These are phyloP conservation scores for Hypocreales sp. DNA, from an alignment of 2,329 filamentous ascomycete species.

Conservation along the genomic window DNA sequence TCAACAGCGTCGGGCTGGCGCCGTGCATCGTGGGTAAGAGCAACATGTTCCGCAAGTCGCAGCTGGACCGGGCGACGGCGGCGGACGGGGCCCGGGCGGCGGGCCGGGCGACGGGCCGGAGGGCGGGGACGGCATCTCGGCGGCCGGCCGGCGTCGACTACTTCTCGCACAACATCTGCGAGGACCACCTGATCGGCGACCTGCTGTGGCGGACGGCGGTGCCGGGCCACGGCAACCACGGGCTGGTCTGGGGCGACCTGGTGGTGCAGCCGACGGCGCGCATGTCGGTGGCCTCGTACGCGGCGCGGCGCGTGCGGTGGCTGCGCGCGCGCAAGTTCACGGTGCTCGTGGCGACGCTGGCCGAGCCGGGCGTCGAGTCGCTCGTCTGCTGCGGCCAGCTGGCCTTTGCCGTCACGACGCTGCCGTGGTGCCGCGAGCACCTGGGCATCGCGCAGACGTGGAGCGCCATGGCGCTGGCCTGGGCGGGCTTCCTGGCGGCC, in stretches of 20 bases:
- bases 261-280: slow-evolving; percentile 79
- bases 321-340: slow-evolving; percentile 89
- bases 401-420: slow-evolving; percentile 60
- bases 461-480: slow-evolving; percentile 47
- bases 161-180: slow-evolving; percentile 93
- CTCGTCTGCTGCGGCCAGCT: slow-evolving; percentile 72
- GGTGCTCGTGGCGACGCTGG: slow-evolving; percentile 72
- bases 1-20: slow-evolving; percentile 81
- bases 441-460: slow-evolving; percentile 49
- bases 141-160: slow-evolving; percentile 63
- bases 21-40: slow-evolving; percentile 94
- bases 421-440: slow-evolving; percentile 43
- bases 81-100: slow-evolving; percentile 12
- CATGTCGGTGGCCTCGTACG: slow-evolving; percentile 65
- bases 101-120: too few relatives aligned
- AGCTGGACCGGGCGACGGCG: slow-evolving; percentile 61
- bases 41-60: slow-evolving; percentile 93
- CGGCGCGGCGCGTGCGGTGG: slow-evolving; percentile 75
- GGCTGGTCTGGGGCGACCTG: slow-evolving; percentile 68
- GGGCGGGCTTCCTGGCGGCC: slow-evolving; percentile 43
- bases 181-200: slow-evolving; percentile 92
- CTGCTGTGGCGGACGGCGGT: slow-evolving; percentile 64
- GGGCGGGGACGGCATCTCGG: too few relatives aligned
- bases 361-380: slow-evolving; percentile 85
- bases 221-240: slow-evolving; percentile 60